Evolutionary conservation across 768 basidiomycete genomes (phyloP), one percentile per base, ranked within the genome.

Genomic region (Kwoniella newhampshirensis): DNA sequence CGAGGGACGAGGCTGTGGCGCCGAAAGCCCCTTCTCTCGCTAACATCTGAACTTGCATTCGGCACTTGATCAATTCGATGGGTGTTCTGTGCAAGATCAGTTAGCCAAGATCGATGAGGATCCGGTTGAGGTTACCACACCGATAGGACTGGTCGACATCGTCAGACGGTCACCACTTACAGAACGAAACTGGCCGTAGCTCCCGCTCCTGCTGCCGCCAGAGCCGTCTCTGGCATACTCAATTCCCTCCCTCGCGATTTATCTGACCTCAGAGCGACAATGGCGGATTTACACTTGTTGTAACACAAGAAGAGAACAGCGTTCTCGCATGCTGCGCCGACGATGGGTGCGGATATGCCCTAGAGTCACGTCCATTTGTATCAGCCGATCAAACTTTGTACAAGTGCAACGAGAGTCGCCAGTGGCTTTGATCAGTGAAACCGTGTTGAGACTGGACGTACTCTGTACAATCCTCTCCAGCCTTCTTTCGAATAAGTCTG

Each of bases 11-110:
- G 4, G 40, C 28, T 21, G 55, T n/a, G 2, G 53, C 28, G 11
- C 65, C 57, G 21, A 68, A 61, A 2, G 64, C 58, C 7, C 65
- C 69, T 64, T 77, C 74, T 2, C 73, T 63, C 18, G 81, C 78
- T 20, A 94, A 84, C 83, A 90, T 87, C 72, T 94, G 91, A 1
- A 96, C 93, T 75, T 96, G 93, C 91, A 97, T 94, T 76, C 91
- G 90, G 79, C 91, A 96, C 78, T 98, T 96, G 57, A 97, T 84
- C 46, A 96, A 86, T 68, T 96, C 93, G 54, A 97, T 86, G 1
- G 93, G 93, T 0, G 92, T 96, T 26, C 89, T 91, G 67, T 2
- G 45, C 11, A 20, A 35, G 41, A 50, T 25, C 35, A n/a, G 54
- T 44, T 18, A 55, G 54, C n/a, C 5, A 35, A 12, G 51, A 32